These are phyloP conservation scores for Eucalyptus microcorys DNA, from an alignment of 345 rosid genomes.

Conservation along the genomic window DNA sequence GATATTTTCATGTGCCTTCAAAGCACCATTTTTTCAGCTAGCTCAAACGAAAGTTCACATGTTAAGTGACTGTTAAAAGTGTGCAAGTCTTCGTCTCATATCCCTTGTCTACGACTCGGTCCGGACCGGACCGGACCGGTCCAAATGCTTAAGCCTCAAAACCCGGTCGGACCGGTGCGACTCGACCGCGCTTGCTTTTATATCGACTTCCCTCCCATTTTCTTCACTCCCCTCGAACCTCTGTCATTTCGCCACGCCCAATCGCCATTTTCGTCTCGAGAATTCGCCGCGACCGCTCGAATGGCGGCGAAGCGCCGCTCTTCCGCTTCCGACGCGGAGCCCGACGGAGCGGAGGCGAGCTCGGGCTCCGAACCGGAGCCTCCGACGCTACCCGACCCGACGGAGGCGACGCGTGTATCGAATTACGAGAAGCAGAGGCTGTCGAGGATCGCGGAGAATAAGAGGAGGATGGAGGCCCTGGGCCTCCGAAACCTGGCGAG, in stretches of 20 bases:
- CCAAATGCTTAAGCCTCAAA: background rate
- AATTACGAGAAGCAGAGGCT: constrained; percentile 65
- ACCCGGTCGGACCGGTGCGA: background rate
- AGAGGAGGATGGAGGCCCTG: constrained; percentile 68
- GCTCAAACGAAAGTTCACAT: background rate
- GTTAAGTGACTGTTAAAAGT: background rate
- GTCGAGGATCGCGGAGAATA: constrained; percentile 68
- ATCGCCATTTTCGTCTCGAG: background rate
- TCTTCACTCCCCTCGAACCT: background rate
- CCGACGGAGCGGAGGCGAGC: background rate
- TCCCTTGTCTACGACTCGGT: background rate
- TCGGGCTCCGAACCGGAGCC: constrained; percentile 1
- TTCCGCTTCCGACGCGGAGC: background rate
- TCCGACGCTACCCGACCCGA: background rate
- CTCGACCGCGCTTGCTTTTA: background rate
- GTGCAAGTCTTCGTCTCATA: background rate
- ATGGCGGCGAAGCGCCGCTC: constrained; percentile 1
- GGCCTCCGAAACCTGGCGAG: constrained; percentile 51
- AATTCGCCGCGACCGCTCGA: background rate
- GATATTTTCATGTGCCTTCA: background rate
- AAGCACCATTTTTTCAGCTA: background rate
- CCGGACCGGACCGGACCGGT: background rate
- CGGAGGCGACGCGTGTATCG: constrained; percentile 3
- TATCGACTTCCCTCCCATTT: background rate
- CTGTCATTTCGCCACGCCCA: background rate